These are phyloP conservation scores for Salvia splendens DNA, from an alignment of 257 asterid species.

Conservation along the genomic window DNA sequence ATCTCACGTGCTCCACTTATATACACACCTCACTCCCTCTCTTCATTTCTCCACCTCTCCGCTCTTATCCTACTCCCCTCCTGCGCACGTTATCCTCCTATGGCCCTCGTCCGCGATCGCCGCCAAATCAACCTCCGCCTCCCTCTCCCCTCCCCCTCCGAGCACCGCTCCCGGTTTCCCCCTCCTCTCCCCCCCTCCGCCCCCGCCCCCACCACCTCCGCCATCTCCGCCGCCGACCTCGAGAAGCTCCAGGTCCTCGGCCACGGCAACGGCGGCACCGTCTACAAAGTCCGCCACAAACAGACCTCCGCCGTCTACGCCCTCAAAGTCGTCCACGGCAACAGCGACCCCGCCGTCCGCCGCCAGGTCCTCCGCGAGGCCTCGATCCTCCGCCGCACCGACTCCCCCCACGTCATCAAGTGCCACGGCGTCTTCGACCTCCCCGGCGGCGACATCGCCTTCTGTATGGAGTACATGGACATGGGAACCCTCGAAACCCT, in stretches of 20 bases:
- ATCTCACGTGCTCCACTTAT: conserved; percentile 51
- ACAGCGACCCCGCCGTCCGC: conserved; percentile 69
- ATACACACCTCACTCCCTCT: conserved; percentile 16
- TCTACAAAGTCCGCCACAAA: conserved; percentile 80
- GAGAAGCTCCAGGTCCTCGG: conserved; percentile 85
- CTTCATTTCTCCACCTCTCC: background rate
- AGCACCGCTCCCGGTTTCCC: conserved; percentile 75
- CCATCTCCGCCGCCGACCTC: conserved; percentile 55
- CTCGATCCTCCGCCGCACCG: conserved; percentile 78
- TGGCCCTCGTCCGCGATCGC: conserved; percentile 81
- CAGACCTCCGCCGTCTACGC: conserved; percentile 59
- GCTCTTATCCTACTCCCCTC: conserved; percentile 23
- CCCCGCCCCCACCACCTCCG: conserved; percentile 25
- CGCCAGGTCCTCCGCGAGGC: conserved; percentile 87
- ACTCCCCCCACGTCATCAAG: conserved; percentile 73
- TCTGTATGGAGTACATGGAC: conserved; percentile 85
- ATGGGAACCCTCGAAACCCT: conserved; percentile 68
- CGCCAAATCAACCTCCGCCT: conserved; percentile 84
- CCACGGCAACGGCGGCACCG: conserved; percentile 88
- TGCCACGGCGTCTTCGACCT: conserved; percentile 72
- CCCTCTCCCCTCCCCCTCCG: conserved; percentile 63
- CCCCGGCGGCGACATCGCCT: conserved; percentile 78
- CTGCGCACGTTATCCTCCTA: conserved; percentile 25
- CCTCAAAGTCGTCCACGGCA: conserved; percentile 73
- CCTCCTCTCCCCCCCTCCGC: conserved; percentile 63